Conservation (phyloP, 768 basidiomycete species). For the Lactarius tabidus region DNA sequence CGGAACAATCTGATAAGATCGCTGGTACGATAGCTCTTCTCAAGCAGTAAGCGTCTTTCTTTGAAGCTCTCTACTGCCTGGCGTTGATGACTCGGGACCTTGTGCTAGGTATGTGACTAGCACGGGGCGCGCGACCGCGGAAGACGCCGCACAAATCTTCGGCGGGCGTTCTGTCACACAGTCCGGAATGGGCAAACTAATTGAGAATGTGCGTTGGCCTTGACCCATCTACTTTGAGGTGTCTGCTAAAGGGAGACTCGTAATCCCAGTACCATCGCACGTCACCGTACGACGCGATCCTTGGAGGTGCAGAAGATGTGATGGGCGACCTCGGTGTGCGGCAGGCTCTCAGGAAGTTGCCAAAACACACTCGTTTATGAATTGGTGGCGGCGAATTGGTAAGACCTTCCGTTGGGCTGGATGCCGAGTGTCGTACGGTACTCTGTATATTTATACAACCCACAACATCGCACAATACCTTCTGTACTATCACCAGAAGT, state of each 20-base stretch:
- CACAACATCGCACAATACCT: neutral
- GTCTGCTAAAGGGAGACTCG: conserved; percentile 1
- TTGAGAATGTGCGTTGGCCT: conserved; percentile 58
- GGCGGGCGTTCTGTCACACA: conserved; percentile 85
- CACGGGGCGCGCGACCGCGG: conserved; percentile 60
- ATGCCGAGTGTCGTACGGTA: neutral
- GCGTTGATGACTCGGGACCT: conserved; percentile 15
- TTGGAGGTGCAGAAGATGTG: conserved; percentile 77
- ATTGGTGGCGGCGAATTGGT: conserved; percentile 2
- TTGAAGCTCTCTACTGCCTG: neutral
- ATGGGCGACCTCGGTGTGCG: conserved; percentile 70
- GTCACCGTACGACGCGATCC: conserved; percentile 78
- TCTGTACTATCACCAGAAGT: too few species aligned
- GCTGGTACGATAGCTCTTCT: conserved; percentile 87
- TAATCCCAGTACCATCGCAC: conserved; percentile 70
- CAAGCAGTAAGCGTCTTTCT: conserved; percentile 61
- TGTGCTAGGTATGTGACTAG: conserved; percentile 61
- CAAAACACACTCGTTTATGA: conserved; percentile 43
- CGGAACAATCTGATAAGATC: conserved; percentile 76
- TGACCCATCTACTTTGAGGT: neutral
- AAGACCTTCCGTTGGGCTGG: neutral
- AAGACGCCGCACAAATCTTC: conserved; percentile 81
- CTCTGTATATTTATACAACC: neutral
- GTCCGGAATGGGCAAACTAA: conserved; percentile 80
- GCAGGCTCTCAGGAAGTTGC: conserved; percentile 70